phyloP scores from a whole-genome alignment of 129 eudicot species.

The Glebionis coronaria region DNA sequence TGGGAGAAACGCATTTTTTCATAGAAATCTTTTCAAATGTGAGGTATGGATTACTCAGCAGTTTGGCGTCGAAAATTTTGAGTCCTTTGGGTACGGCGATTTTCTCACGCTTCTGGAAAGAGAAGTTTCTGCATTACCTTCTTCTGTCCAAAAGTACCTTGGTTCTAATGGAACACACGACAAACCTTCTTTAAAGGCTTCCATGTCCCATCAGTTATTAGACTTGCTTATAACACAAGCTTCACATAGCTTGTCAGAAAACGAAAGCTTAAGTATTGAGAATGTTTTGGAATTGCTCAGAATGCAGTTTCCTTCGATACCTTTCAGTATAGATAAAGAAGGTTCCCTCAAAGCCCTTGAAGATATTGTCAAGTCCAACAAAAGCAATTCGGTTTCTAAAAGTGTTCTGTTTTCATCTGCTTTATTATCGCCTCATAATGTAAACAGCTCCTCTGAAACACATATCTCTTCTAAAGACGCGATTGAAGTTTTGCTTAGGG shows the following conservation, averaged over 20 bases:
- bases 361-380: conserved; percentile 31
- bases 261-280: conserved; percentile 44
- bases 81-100: conserved; percentile 82
- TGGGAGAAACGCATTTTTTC: conserved; percentile 39
- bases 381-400: conserved; percentile 34
- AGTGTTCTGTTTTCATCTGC: conserved; percentile 68
- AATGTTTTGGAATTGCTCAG: conserved; percentile 54
- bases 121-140: conserved; percentile 50
- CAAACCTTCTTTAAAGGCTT: conserved; percentile 58
- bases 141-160: conserved; percentile 38
- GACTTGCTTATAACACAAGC: conserved; percentile 68
- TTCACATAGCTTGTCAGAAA: conserved; percentile 45
- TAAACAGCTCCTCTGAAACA: conserved; percentile 18
- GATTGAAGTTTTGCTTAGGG: conserved; percentile 55
- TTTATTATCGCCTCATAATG: conserved; percentile 33
- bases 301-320: conserved; percentile 67
- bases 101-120: conserved; percentile 55
- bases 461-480: conserved; percentile 55
- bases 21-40: conserved; percentile 51
- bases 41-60: conserved; percentile 70
- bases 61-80: conserved; percentile 62
- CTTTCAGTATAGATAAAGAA: conserved; percentile 44
- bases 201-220: conserved; percentile 57
- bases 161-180: conserved; percentile 27
- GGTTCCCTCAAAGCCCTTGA: conserved; percentile 30